A percentile compares a stretch with the other conserved stretches of the same genome.
Conservation (phyloP, 306 rosid genomes). For the Boehmeria nivea region DNA sequence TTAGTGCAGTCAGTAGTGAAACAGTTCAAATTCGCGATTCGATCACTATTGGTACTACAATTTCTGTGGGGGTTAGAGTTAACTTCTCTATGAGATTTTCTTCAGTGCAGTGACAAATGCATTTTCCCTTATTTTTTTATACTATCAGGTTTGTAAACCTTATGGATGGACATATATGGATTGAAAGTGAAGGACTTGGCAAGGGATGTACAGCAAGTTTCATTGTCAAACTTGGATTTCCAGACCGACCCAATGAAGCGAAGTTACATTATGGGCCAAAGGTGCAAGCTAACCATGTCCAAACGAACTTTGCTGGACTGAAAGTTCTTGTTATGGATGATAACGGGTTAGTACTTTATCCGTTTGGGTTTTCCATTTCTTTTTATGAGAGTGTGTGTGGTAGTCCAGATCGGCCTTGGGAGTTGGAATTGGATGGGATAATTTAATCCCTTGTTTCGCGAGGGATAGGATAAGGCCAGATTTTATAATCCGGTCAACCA, state of each 20-base stretch:
- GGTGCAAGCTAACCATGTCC: constrained; percentile 45
- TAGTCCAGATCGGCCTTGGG: no score
- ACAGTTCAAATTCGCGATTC: neutral
- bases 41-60: neutral
- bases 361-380: constrained; percentile 12
- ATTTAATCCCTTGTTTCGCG: no score
- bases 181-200: constrained; percentile 93
- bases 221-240: constrained; percentile 76
- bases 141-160: constrained; percentile 87
- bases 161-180: constrained; percentile 94
- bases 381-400: neutral
- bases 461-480: no score
- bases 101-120: constrained; percentile 5
- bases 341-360: constrained; percentile 68
- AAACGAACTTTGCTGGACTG: constrained; percentile 62
- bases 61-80: neutral
- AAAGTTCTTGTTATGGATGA: constrained; percentile 88
- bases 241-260: constrained; percentile 59
- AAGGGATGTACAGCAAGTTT: constrained; percentile 81
- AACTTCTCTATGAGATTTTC: neutral
- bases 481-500: no score
- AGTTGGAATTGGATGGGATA: no score
- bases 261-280: constrained; percentile 47
- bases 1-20: neutral
- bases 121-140: constrained; percentile 13